Base-by-base conservation (phyloP, 306 rosid genomes). In the Cicer judaicum region DNA sequence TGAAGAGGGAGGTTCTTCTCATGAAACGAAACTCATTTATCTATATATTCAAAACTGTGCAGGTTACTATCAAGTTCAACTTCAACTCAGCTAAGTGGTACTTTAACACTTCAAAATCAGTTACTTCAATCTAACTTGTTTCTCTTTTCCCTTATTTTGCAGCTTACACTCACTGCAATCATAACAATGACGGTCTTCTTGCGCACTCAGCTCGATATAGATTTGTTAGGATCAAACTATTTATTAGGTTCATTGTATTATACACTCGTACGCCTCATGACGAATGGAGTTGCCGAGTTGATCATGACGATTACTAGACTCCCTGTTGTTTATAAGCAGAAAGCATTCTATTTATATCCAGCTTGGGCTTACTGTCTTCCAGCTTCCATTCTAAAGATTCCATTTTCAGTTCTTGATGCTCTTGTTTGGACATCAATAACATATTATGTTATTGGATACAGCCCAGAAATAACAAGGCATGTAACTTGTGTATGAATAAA, bases 271-370 rank as follows among this genome's bases (percentile, higher is more conserved):
- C 86, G 92, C 59, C 88, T 91, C 79, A 79, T 89, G 76, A 86
- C 87, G 13, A 91, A 89, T 80, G 97, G 97, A n/a, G 82, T 89
- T 78, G 91, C 97, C 1, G 97, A 91, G 85, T 71, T 91, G 68
- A 59, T 86, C 72, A 67, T 91, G 91, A 91, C 92, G 47, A 79
- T 88, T 76, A 68, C 84, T 21, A 85, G 95, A 80, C 84, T 91
- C 62, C 88, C 90, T 2, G 84, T 87, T 75, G 85, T 84, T 61
- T 78, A 84, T 82, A 87, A 87, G 85, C 88, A 87, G 81, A 87
- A 78, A 41, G 84, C 68, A 46, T 87, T 87, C 81, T 87, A 79
- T 79, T 83, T 87, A 38, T 84, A 87, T 80, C 88, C 90, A 54
- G 86, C 90, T 12, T 87, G 90, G 90, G 88, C 90, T 18, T 87